Evolutionary conservation across 2,329 filamentous ascomycete genomes (phyloP), one percentile per base, ranked within the genome.

Genomic region (Colletotrichum sp.): DNA sequence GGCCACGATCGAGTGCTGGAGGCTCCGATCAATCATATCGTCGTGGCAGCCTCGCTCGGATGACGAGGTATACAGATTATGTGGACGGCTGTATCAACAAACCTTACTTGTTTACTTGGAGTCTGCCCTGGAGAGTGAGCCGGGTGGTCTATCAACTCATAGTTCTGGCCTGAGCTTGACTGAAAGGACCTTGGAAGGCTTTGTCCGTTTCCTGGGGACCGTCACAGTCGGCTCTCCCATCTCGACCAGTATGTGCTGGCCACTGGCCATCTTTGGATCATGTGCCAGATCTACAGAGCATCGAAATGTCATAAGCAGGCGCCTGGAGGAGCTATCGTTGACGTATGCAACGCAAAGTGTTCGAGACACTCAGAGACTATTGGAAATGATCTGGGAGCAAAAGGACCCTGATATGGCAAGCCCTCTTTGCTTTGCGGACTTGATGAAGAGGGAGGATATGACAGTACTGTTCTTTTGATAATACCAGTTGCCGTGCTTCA

Each of bases 201-300:
- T 52, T 3, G 2, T 52, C n/a, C n/a, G 6, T 52, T 52, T 52
- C 4, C 12, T 52, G n/a, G 1, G 8, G 10, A 52, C 1, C 2
- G n/a, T 52, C 43, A n/a, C 43, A 21, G 2, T 4, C 4, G 43
- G 13, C n/a, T 52, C 43, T 21, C 10, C 43, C n/a, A 52, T 52
- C n/a, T 52, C 43, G 10, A 21, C 43, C 43, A 52, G 43, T 21
- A 52, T 52, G 43, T 52, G 43, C 43, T 52, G 43, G 43, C 43
- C 43, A 52, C n/a, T 52, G 43, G 43, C 43, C 12, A 52, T 52
- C n/a, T 52, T 52, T 52, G 43, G 43, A 52, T 52, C 43, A 52
- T 52, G n/a, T 52, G 43, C 43, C 43, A 52, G 6, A 8, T 52
- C 43, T 52, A 13, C 4, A 13, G 43, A 21, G 43, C 43, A 52